Percentiles rank a stretch among this genome's conserved stretches.
Evolutionary conservation across 225 moss, liverwort and hornwort species (phyloP).

Genomic region (Pseudisothecium myosuroides): DNA sequence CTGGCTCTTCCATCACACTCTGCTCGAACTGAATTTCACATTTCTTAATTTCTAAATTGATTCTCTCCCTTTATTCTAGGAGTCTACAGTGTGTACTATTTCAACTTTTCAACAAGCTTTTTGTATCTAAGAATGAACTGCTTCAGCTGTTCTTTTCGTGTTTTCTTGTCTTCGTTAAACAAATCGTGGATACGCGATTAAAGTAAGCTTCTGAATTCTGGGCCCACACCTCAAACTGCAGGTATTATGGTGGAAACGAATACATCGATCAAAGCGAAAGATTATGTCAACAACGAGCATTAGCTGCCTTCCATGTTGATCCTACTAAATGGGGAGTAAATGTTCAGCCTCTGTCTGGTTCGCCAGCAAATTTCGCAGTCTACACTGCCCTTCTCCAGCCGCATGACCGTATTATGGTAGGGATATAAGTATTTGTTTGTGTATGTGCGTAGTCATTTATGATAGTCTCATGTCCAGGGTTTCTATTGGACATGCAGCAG

Average conservation of each 20-base stretch:
- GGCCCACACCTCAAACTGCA: not conserved
- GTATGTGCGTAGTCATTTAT: not conserved
- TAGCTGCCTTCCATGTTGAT: constrained; percentile 61
- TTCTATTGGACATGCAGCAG: not conserved
- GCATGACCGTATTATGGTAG: constrained; percentile 83
- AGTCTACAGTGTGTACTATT: not conserved
- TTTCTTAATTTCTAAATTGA: not conserved
- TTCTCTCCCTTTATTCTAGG: not conserved
- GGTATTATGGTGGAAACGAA: constrained; percentile 87
- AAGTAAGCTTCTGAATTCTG: not conserved
- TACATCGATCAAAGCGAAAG: constrained; percentile 75
- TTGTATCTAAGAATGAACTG: not conserved
- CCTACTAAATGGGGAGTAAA: constrained; percentile 72
- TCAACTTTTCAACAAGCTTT: not conserved
- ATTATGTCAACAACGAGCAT: constrained; percentile 68
- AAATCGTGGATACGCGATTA: not conserved
- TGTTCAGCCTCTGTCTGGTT: constrained; percentile 86
- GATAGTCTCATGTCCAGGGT: not conserved
- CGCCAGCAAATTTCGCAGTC: constrained; percentile 77
- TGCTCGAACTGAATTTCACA: not conserved
- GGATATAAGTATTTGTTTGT: not conserved
- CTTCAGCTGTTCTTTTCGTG: not conserved
- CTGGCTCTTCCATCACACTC: not conserved
- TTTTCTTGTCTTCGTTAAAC: not conserved
- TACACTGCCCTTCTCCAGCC: constrained; percentile 79